These are phyloP conservation scores for Vaccinium corymbosum DNA, from an alignment of 148 eudicot genomes.

Conservation along the genomic window DNA sequence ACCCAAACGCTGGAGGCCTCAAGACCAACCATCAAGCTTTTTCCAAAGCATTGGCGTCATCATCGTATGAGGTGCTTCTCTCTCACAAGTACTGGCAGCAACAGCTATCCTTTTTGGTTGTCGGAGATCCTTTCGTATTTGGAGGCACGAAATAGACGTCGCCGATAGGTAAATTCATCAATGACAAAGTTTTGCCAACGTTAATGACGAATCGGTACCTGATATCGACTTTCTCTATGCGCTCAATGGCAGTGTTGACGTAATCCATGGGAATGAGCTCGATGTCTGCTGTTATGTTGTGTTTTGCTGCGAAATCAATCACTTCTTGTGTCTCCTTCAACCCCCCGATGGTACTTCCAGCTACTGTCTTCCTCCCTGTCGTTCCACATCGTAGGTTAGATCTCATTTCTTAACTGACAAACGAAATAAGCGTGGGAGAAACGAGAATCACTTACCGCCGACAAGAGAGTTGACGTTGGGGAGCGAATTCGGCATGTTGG, in stretches of 20 bases:
- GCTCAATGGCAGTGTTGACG: constrained; percentile 6
- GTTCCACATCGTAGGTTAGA: neutral
- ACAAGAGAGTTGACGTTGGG: too few species aligned
- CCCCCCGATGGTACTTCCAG: neutral
- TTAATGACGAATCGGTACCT: constrained; percentile 1
- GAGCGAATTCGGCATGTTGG: too few species aligned
- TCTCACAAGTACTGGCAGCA: too few species aligned
- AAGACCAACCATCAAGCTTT: too few species aligned
- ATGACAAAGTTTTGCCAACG: neutral
- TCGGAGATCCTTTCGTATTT: too few species aligned
- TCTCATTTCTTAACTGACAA: neutral
- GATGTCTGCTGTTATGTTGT: neutral
- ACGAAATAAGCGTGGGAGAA: neutral
- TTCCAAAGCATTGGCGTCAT: too few species aligned
- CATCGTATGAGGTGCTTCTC: too few species aligned
- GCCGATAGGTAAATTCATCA: too few species aligned
- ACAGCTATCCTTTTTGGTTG: too few species aligned
- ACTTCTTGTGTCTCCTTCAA: constrained; percentile 7
- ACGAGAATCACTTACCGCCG: neutral
- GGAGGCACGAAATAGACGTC: too few species aligned
- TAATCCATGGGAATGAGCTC: constrained; percentile 3
- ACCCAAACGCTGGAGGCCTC: too few species aligned
- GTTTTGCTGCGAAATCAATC: neutral
- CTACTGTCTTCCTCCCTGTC: neutral
- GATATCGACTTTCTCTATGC: neutral